These are phyloP conservation scores for Chenopodium suecicum DNA, from an alignment of 148 eudicot genomes.

Conservation along the genomic window DNA sequence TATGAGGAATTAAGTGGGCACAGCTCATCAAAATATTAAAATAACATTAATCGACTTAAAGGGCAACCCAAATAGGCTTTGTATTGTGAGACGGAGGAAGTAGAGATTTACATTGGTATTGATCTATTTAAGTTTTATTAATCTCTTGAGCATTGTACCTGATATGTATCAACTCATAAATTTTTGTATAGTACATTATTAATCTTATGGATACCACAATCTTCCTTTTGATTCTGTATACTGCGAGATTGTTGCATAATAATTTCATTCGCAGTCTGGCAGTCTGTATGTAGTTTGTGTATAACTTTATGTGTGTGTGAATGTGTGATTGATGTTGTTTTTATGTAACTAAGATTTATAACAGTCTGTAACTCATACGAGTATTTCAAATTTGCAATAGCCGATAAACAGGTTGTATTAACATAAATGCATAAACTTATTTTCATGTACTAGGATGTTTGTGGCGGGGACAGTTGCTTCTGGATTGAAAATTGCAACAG, in stretches of 20 bases:
- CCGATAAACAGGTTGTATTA: conserved; percentile 11
- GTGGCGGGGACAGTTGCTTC: conserved; percentile 84
- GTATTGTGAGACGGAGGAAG: too few species aligned
- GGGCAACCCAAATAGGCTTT: too few species aligned
- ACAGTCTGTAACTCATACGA: background rate
- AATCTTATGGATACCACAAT: background rate
- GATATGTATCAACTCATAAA: too few species aligned
- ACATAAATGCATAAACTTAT: conserved; percentile 1
- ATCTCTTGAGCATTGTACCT: background rate
- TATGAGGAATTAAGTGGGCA: too few species aligned
- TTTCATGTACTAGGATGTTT: conserved; percentile 47
- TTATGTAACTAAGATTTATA: background rate
- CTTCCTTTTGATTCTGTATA: background rate
- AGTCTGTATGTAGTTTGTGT: background rate
- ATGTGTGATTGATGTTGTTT: background rate
- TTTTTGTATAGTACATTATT: too few species aligned
- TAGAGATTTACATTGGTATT: background rate
- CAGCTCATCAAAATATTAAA: too few species aligned
- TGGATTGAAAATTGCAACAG: conserved; percentile 60
- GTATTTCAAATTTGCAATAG: background rate
- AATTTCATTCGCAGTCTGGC: background rate
- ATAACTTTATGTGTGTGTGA: background rate
- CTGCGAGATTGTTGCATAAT: background rate
- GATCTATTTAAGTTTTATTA: background rate
- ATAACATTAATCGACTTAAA: too few species aligned